Base-by-base conservation (phyloP, 768 basidiomycete genomes). In the Macrolepiota albuminosa region DNA sequence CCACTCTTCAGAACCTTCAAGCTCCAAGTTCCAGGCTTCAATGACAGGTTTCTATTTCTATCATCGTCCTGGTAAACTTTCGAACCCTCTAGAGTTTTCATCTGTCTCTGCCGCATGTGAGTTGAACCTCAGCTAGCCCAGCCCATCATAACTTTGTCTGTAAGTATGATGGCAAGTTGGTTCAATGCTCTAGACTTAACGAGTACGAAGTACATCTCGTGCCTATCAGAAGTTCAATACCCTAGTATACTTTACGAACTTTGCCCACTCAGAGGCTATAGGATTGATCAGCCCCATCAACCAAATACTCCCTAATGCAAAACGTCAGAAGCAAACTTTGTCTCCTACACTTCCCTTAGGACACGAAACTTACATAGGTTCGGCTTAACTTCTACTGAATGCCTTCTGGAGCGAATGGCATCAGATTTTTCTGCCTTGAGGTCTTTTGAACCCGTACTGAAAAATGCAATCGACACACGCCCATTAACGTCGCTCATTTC, bases 381-480 rank as follows among this genome's bases (percentile, higher is more conserved):
- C n/a, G 52, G 52, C 18, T 5, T 34, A 21, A 56, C 54, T 21
- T 56, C 26, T 5, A 56, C 31, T 3, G 9, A 4, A 46, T 34
- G 62, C 33, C 34, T 43, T 47, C 73, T 74, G 9, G 75, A 76
- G 13, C 75, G 69, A 58, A 77, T 70, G 11, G 72, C 67, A 45
- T 70, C 70, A 6, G 62, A 61, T 58, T 66, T 69, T 56, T 70
- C 66, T 21, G 75, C 76, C 63, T 76, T 77, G 31, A 76, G 54
- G 21, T 46, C 34, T 18, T 69, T 58, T 34, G 60, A 5, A 13
- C 75, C 75, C 3, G 48, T 49, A 3, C 57, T 62, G 18, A 39
- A 48, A 64, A 76, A 75, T 4, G 59, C 67, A 16, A 76, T 45
- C 1, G 57, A 55, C 9, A 71, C 75, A 36, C 62, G 58, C 21